phyloP scores from a whole-genome alignment of 2,329 filamentous ascomycete genomes.

The Escovopsis sp. region DNA sequence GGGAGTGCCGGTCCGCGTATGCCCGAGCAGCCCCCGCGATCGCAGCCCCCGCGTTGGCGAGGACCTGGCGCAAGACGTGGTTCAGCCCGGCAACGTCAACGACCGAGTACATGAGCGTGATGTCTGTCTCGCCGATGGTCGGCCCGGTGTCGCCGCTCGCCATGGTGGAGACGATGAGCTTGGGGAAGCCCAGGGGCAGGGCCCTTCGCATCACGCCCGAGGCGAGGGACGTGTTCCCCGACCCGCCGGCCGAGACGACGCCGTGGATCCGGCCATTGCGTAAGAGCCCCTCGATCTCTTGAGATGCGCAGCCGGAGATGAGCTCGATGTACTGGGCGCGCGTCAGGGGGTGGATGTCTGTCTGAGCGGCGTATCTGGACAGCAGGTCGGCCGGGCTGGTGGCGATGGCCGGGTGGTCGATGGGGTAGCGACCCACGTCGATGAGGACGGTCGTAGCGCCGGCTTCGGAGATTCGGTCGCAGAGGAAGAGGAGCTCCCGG shows the following conservation, averaged over 20 bases:
- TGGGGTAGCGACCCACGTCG: conserved; percentile 32
- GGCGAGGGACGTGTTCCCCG: conserved; percentile 45
- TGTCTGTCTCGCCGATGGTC: conserved; percentile 53
- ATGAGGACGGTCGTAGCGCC: conserved; percentile 13
- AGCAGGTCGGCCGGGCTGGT: conserved; percentile 25
- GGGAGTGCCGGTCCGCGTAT: conserved; percentile 16
- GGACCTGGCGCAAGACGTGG: conserved; percentile 37
- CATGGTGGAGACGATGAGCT: conserved; percentile 55
- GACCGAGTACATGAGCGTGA: conserved; percentile 56
- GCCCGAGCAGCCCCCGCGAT: conserved; percentile 42
- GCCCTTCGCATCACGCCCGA: conserved; percentile 45
- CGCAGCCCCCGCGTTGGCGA: conserved; percentile 48
- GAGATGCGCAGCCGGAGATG: conserved; percentile 35
- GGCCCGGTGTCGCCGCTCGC: conserved; percentile 50
- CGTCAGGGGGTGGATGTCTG: conserved; percentile 24
- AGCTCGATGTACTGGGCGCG: conserved; percentile 41
- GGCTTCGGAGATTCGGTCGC: conserved; percentile 25
- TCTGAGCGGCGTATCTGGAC: conserved; percentile 14
- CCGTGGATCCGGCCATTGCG: conserved; percentile 31
- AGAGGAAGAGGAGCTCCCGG: conserved; percentile 40
- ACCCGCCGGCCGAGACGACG: conserved; percentile 46
- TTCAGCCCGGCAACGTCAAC: conserved; percentile 57
- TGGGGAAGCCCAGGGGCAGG: conserved; percentile 52
- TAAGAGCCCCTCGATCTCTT: conserved; percentile 25
- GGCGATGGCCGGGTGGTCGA: conserved; percentile 29